Base-by-base conservation (phyloP, 2,329 filamentous ascomycete genomes). In the Grosmannia serpens region DNA sequence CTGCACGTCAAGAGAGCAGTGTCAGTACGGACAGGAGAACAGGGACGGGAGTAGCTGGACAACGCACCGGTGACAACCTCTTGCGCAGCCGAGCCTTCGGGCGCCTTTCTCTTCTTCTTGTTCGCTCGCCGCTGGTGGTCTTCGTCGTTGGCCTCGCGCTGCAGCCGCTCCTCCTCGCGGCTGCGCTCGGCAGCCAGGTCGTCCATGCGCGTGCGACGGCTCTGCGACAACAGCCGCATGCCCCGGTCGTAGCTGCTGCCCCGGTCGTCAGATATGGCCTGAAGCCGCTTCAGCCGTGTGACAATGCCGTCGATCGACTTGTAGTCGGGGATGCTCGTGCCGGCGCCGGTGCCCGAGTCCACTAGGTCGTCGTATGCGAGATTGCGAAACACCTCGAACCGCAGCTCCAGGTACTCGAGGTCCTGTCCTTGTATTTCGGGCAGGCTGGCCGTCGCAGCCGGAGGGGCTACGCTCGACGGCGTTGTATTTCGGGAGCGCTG, bases 401-500 rank as follows among this genome's bases (percentile, higher is more conserved):
- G 77, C 26, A 88, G 81, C 59, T 86, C 81, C 56, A 91, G 80
- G 68, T 86, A 87, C 58, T 87, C 80, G 26, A 85, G 82, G 60
- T 82, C 78, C 66, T 80, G 75, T 58, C 74, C 73, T 58, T 82
- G 76, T 65, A 80, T 75, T 6, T 78, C 75, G 2, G 81, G 81
- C 46, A 83, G 76, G 70, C 65, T 78, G 67, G 74, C 79, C 68
- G 70, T 77, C 65, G 70, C 74, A 66, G 70, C 70, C 63, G 69
- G 71, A 62, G 69, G 72, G 38, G 82, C 79, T 11, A 58, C 50
- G 53, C 61, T 61, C 41, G 61, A 61, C 2, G 88, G 89, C 20
- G 88, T 92, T 41, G 87, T 89, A 71, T 91, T 91, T 67, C 88
- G 85, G 69, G 87, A 91, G 62, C 83, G 78, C 65, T 85, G 87